A percentile compares a stretch with the other conserved stretches of the same genome.
Conservation (phyloP, 768 basidiomycete genomes). For the Pluteus cervinus region DNA sequence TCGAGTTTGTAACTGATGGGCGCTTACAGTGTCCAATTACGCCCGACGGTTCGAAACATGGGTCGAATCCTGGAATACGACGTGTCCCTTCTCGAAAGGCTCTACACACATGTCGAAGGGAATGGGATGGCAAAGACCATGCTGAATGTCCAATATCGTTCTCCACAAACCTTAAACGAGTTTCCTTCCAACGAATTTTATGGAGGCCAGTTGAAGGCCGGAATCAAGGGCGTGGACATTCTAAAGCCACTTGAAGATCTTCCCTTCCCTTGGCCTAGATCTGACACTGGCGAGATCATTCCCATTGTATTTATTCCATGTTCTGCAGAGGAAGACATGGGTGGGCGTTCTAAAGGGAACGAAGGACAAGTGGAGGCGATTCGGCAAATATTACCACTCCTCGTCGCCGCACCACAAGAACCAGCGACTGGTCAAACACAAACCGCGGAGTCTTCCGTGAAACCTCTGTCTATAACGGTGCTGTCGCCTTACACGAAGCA, state of each 20-base stretch:
- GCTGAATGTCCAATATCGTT: slow-evolving; percentile 67
- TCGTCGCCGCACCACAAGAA: slow-evolving; percentile 22
- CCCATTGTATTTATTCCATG: slow-evolving; percentile 60
- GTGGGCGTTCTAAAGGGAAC: slow-evolving; percentile 56
- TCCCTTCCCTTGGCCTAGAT: slow-evolving; percentile 60
- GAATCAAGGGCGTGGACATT: slow-evolving; percentile 29
- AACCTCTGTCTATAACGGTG: slow-evolving; percentile 39
- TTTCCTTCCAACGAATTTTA: slow-evolving; percentile 67
- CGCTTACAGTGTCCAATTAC: slow-evolving; percentile 50
- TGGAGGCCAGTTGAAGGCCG: slow-evolving; percentile 43
- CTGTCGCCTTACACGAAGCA: slow-evolving; percentile 62
- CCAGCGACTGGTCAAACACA: slow-evolving; percentile 10
- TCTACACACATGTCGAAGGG: slow-evolving; percentile 36
- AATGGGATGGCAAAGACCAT: slow-evolving; percentile 47
- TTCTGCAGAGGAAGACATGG: slow-evolving; percentile 50
- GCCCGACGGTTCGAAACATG: slow-evolving; percentile 58
- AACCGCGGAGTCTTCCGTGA: slow-evolving; percentile 4
- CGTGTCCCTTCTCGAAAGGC: slow-evolving; percentile 54
- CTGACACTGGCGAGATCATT: slow-evolving; percentile 21
- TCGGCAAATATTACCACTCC: slow-evolving; percentile 36
- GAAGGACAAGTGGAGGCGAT: slow-evolving; percentile 50
- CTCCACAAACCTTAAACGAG: slow-evolving; percentile 46
- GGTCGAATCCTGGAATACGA: slow-evolving; percentile 52
- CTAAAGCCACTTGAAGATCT: slow-evolving; percentile 31
- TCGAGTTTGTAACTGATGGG: too few species aligned